Percentiles rank a stretch among this genome's conserved stretches.
Evolutionary conservation across 2,329 filamentous ascomycete genomes (phyloP).

Genomic region (Pseudocercospora musae): DNA sequence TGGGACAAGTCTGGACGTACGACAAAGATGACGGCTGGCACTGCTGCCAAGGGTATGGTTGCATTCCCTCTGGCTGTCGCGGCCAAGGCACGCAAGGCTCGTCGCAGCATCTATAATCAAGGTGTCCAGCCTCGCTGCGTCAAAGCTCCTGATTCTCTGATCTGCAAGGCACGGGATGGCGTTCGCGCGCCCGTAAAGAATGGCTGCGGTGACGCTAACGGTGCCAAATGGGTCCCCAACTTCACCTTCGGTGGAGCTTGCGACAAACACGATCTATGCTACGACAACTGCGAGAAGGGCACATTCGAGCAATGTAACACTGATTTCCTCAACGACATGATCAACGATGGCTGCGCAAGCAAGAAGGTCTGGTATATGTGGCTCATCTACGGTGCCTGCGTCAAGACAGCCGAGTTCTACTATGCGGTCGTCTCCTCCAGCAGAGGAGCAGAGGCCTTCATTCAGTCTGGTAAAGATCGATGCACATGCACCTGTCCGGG

Average conservation of each 20-base stretch:
- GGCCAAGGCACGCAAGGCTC: background rate
- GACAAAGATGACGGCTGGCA: background rate
- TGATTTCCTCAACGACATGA: conserved; percentile 2
- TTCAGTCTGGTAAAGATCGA: conserved; percentile 1
- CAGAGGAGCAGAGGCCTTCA: background rate
- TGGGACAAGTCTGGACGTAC: conserved; percentile 4
- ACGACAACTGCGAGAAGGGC: conserved; percentile 9
- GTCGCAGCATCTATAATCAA: conserved; percentile 1
- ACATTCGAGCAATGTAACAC: conserved; percentile 10
- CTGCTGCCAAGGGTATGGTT: background rate
- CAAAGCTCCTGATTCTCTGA: background rate
- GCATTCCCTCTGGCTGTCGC: background rate
- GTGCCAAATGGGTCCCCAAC: background rate
- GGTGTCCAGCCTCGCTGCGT: conserved; percentile 1
- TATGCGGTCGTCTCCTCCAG: background rate
- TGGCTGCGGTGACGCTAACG: conserved; percentile 7
- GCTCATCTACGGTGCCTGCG: background rate
- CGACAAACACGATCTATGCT: conserved; percentile 8
- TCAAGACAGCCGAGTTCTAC: conserved; percentile 11
- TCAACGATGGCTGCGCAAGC: background rate
- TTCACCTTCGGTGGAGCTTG: conserved; percentile 10
- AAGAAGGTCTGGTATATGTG: conserved; percentile 5
- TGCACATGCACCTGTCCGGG: conserved; percentile 8
- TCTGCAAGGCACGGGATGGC: background rate
- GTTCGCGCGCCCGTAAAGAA: background rate